These are phyloP conservation scores for Pseudogymnoascus sp. DNA, from an alignment of 2,329 filamentous ascomycete species.

Conservation along the genomic window DNA sequence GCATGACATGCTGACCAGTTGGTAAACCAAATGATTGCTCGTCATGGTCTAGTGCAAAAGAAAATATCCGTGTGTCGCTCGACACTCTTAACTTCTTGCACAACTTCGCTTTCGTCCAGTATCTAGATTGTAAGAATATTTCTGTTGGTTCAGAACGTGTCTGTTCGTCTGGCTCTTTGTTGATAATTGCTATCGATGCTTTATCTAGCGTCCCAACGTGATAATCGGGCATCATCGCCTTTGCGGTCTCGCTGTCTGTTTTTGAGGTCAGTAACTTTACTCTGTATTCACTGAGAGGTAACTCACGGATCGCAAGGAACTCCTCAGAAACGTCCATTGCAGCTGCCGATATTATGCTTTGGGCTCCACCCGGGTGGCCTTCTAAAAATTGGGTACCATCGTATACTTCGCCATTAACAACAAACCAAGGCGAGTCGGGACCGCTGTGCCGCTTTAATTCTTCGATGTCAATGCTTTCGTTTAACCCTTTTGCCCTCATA, in stretches of 20 bases:
- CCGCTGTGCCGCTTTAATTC: slow-evolving; percentile 64
- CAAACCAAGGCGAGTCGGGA: slow-evolving; percentile 71
- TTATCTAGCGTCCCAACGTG: slow-evolving; percentile 74
- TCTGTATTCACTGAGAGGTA: neutral
- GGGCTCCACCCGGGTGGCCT: slow-evolving; percentile 77
- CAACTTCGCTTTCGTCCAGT: slow-evolving; percentile 68
- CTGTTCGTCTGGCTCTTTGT: slow-evolving; percentile 34
- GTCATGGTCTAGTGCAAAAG: slow-evolving; percentile 66
- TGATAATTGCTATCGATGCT: slow-evolving; percentile 47
- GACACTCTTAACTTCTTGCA: slow-evolving; percentile 63
- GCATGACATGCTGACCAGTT: slow-evolving; percentile 79
- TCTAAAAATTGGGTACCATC: slow-evolving; percentile 75
- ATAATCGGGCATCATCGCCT: slow-evolving; percentile 78
- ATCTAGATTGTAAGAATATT: slow-evolving; percentile 63
- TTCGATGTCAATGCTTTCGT: slow-evolving; percentile 57
- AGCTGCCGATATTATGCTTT: slow-evolving; percentile 77
- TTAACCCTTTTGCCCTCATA: slow-evolving; percentile 66
- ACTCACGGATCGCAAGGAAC: slow-evolving; percentile 84
- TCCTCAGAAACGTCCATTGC: slow-evolving; percentile 78
- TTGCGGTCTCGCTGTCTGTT: slow-evolving; percentile 82
- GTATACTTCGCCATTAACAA: slow-evolving; percentile 82
- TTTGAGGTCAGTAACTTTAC: slow-evolving; percentile 20
- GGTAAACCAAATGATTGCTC: slow-evolving; percentile 68
- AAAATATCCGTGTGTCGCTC: slow-evolving; percentile 73
- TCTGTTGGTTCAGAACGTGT: slow-evolving; percentile 32